Evolutionary conservation across 83 land plant species (phyloP), one percentile per base, ranked within the genome.

Genomic region (Diphasiastrum complanatum): DNA sequence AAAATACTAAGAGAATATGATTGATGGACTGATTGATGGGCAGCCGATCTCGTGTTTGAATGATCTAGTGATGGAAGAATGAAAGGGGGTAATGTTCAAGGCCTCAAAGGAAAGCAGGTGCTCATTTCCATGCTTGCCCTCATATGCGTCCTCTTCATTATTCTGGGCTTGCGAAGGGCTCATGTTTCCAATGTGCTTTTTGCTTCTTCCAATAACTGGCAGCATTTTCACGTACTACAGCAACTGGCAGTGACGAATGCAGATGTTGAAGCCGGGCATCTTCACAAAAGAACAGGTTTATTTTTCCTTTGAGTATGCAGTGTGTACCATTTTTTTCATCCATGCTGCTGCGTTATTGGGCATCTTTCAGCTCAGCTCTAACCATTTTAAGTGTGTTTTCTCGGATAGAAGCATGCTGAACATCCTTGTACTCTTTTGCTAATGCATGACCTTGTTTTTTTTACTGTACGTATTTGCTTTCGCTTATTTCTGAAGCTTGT

Each of bases 111-210:
- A 29, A 78, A 58, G 66, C 67, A 70, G 29, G 36, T 78, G 1
- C 45, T 65, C 22, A 4, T 78, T 2, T 32, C 60, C 12, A 43
- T 79, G n/a, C 19, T 67, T 41, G 61, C 41, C 25, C 38, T 79
- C 29, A n/a, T 52, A 27, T 59, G 60, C 51, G 57, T 62, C 3
- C 61, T 69, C 5, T 23, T 79, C 23, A 19, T 71, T 22, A 12
- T 75, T 45, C 75, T 60, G 72, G 68, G 63, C n/a, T 67, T 71
- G 75, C 79, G 71, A 51, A 75, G 66, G 46, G 71, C 33, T 51
- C 82, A 78, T 46, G 45, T 74, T 62, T 4, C 58, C 2, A 41
- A 20, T 46, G 60, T 63, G 33, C 37, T 71, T 8, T 6, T 32
- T 12, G 31, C 26, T 19, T 31, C 27, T 38, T 8, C 26, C 23